These are phyloP conservation scores for Scedosporium apiospermum DNA, from an alignment of 2,329 filamentous ascomycete genomes.

Conservation along the genomic window DNA sequence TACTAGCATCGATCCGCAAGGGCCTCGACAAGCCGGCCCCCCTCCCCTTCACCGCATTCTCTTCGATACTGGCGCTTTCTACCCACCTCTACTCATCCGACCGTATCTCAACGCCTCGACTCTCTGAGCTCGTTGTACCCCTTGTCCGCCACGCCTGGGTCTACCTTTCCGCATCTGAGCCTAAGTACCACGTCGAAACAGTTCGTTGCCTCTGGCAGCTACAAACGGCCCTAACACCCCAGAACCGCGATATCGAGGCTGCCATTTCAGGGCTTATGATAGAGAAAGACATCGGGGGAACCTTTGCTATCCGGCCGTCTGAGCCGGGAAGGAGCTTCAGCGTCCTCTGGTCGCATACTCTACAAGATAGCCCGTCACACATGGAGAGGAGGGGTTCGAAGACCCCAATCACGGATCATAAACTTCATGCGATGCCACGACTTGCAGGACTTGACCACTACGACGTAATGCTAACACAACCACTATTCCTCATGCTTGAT, in stretches of 20 bases:
- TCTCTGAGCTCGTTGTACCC: constrained; percentile 54
- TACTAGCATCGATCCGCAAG: constrained; percentile 42
- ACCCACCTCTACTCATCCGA: constrained; percentile 45
- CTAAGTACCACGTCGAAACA: constrained; percentile 91
- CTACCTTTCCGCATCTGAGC: constrained; percentile 70
- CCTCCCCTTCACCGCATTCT: constrained; percentile 45
- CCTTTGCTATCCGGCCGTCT: constrained; percentile 36
- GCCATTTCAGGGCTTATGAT: constrained; percentile 64
- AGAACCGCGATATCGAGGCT: constrained; percentile 69
- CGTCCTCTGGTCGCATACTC: constrained; percentile 73
- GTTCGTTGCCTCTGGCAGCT: constrained; percentile 80
- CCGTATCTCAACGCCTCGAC: constrained; percentile 39
- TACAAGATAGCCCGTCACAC: constrained; percentile 45
- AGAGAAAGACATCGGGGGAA: constrained; percentile 35
- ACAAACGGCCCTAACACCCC: constrained; percentile 58
- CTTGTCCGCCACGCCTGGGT: constrained; percentile 69
- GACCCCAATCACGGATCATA: constrained; percentile 23
- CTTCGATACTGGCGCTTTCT: constrained; percentile 47
- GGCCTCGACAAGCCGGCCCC: constrained; percentile 28
- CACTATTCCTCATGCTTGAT: constrained; percentile 75
- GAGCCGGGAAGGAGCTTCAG: constrained; percentile 62
- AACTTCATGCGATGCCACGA: constrained; percentile 19
- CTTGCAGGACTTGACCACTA: constrained; percentile 52
- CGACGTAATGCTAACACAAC: constrained; percentile 67
- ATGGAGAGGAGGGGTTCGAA: constrained; percentile 40